These are phyloP conservation scores for Filosporella fistucella DNA, from an alignment of 495 filamentous ascomycete genomes.

Conservation along the genomic window DNA sequence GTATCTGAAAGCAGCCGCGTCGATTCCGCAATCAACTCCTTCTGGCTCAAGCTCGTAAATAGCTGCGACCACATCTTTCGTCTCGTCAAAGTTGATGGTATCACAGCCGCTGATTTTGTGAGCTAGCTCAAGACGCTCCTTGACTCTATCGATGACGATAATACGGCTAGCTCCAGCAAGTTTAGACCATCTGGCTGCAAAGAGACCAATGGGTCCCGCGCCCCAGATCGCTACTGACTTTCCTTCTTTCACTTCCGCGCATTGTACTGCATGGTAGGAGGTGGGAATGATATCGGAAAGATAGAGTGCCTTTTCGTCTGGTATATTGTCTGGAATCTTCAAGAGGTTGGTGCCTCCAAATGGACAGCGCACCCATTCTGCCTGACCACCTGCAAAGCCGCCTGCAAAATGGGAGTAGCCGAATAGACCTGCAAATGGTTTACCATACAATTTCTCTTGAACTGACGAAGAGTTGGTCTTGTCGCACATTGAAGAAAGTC, in stretches of 20 bases:
- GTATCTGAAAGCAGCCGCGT: conserved; percentile 31
- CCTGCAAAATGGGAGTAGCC: conserved; percentile 74
- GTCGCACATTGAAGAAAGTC: conserved; percentile 72
- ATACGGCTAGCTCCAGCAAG: conserved; percentile 25
- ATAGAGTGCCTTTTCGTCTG: conserved; percentile 81
- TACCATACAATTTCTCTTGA: conserved; percentile 66
- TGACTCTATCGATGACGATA: conserved; percentile 32
- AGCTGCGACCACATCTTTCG: conserved; percentile 26
- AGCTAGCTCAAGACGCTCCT: conserved; percentile 24
- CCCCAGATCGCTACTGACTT: conserved; percentile 80
- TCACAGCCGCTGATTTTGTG: conserved; percentile 29
- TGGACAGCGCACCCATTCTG: conserved; percentile 80
- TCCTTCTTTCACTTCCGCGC: conserved; percentile 72
- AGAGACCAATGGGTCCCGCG: conserved; percentile 43
- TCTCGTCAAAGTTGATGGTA: conserved; percentile 25
- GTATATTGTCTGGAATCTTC: conserved; percentile 69
- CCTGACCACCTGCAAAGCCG: conserved; percentile 83
- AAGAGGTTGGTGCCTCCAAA: conserved; percentile 75
- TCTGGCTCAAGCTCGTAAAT: conserved; percentile 28
- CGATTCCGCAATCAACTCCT: conserved; percentile 32
- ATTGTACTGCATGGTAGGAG: conserved; percentile 74
- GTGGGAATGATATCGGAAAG: conserved; percentile 77
- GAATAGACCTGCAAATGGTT: conserved; percentile 66
- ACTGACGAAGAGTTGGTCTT: conserved; percentile 70
- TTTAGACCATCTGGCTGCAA: conserved; percentile 7